A percentile compares a stretch with the other conserved stretches of the same genome.
These are phyloP conservation scores for Penicillium pancosmium DNA, from an alignment of 495 filamentous ascomycete species.

Conservation along the genomic window DNA sequence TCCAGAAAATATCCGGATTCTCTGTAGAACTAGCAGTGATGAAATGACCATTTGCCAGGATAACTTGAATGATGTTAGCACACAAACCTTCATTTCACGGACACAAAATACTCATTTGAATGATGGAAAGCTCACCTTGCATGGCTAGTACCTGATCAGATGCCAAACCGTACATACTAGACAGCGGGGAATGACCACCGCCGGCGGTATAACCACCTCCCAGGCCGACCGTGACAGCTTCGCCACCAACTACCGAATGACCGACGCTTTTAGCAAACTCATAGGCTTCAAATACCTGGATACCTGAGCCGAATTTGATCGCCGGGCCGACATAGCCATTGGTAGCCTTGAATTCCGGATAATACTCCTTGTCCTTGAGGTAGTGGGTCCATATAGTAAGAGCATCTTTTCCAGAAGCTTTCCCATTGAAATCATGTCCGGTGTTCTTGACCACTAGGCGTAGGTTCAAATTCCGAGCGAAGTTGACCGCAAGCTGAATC, in stretches of 20 bases:
- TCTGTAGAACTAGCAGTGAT: slow-evolving; percentile 48
- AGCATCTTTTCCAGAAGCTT: slow-evolving; percentile 48
- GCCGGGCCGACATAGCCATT: slow-evolving; percentile 17
- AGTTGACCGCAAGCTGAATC: slow-evolving; percentile 53
- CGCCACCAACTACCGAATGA: slow-evolving; percentile 12
- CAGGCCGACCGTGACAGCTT: slow-evolving; percentile 26
- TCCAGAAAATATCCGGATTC: slow-evolving; percentile 58
- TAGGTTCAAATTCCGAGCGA: slow-evolving; percentile 53
- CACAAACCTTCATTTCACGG: neutral
- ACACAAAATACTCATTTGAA: neutral
- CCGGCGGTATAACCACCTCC: slow-evolving; percentile 43
- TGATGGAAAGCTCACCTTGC: slow-evolving; percentile 21
- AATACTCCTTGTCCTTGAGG: slow-evolving; percentile 17
- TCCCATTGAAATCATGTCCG: slow-evolving; percentile 60
- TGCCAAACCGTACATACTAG: slow-evolving; percentile 16
- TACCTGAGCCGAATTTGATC: slow-evolving; percentile 16
- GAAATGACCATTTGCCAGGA: slow-evolving; percentile 37
- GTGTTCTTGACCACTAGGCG: slow-evolving; percentile 61
- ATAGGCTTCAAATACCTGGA: slow-evolving; percentile 14
- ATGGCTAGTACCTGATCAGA: slow-evolving; percentile 41
- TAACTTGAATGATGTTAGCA: slow-evolving; percentile 6
- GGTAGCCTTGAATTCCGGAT: slow-evolving; percentile 10
- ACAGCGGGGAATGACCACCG: slow-evolving; percentile 34
- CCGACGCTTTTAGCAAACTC: slow-evolving; percentile 13
- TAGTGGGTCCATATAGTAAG: slow-evolving; percentile 59